Evolutionary conservation across 495 filamentous ascomycete genomes (phyloP), one percentile per base, ranked within the genome.

Genomic region (Penicillium roqueforti): DNA sequence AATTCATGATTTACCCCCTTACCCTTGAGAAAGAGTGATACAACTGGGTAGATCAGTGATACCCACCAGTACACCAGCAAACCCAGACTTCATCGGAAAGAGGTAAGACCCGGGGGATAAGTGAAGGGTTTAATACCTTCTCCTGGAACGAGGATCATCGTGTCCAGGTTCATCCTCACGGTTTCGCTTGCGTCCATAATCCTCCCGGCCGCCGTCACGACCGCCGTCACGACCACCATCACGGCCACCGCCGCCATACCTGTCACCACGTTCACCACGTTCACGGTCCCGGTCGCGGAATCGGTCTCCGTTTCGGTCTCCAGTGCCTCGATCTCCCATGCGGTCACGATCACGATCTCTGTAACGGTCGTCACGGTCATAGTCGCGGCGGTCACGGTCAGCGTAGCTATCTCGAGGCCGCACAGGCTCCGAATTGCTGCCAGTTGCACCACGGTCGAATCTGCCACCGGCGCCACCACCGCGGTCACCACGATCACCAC

Each of bases 101-200:
- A 57, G 56, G 42, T 34, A 59, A 38, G 40, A 47, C 52, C 58
- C 51, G 42, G 58, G 41, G 54, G 32, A 39, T 54, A 62, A 57
- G 53, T 61, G 54, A 69, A 66, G 43, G 43, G 56, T 49, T 74
- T 77, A 91, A 75, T 92, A 91, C 63, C 88, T 85, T 69, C 87
- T 82, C 63, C 89, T 80, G 65, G 84, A 87, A 51, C 90, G 82
- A 34, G 87, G 83, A 68, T 93, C 88, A 60, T 92, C 87, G 66
- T 89, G 84, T 56, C 81, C 69, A 64, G 39, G 39, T 20, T 82
- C 77, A 62, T 76, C 74, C 45, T 80, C 77, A 66, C 81, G 76
- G 55, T 73, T 64, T 59, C 82, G 76, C 70, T 85, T 87, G 53
- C 82, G 74, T 56, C 74, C 73, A 48, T 70, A 66, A 47, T 81